Percentiles rank a stretch among this genome's conserved stretches.
Conservation (phyloP, 2,329 filamentous ascomycete species). For the Camillea tinctor region DNA sequence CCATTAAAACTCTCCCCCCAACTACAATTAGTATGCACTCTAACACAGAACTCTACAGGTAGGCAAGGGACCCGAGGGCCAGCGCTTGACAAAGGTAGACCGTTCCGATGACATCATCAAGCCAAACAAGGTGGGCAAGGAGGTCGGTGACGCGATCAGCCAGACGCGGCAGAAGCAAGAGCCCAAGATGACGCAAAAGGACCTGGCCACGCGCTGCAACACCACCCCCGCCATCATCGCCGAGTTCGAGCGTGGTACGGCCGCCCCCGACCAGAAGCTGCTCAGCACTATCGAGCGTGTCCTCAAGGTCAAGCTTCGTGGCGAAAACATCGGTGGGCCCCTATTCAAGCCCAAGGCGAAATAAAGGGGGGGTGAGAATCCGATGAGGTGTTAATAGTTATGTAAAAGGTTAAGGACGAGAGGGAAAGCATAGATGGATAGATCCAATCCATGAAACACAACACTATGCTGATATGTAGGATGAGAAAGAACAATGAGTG, state of each 20-base stretch:
- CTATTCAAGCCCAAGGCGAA: conserved; percentile 77
- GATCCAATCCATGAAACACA: too few relatives aligned
- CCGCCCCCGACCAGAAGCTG: conserved; percentile 79
- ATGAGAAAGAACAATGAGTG: background rate
- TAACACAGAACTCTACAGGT: conserved; percentile 33
- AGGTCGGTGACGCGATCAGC: conserved; percentile 80
- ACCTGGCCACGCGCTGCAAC: conserved; percentile 83
- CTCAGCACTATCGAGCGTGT: conserved; percentile 75
- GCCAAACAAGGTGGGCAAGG: conserved; percentile 82
- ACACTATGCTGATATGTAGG: background rate
- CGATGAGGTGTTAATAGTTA: background rate
- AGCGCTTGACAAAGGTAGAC: conserved; percentile 97
- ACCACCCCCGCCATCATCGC: conserved; percentile 76
- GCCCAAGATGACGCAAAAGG: conserved; percentile 96
- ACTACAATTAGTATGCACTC: too few relatives aligned
- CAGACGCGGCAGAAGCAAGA: conserved; percentile 76
- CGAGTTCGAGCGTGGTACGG: conserved; percentile 81
- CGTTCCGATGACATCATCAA: conserved; percentile 96
- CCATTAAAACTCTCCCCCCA: too few relatives aligned
- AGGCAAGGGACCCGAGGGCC: conserved; percentile 70
- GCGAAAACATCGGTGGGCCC: conserved; percentile 79
- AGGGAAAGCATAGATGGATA: background rate
- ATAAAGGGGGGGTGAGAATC: conserved; percentile 9
- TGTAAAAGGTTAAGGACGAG: background rate
- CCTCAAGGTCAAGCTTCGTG: conserved; percentile 84